phyloP scores from a whole-genome alignment of 2,329 filamentous ascomycete species.

The Phaeosphaeriaceae sp. region DNA sequence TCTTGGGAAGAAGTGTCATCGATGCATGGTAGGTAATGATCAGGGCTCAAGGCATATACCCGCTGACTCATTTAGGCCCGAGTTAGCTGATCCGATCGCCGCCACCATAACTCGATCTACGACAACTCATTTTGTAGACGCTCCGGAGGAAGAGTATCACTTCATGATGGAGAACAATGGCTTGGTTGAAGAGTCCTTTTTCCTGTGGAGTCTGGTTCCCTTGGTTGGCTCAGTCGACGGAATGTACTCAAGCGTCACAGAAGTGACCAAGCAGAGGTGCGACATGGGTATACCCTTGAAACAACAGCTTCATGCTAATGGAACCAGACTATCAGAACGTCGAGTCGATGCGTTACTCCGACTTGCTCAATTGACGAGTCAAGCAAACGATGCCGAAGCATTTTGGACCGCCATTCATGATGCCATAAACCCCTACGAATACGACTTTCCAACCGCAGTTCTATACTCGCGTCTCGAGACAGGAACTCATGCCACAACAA shows the following conservation, averaged over 20 bases:
- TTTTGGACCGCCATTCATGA: constrained; percentile 14
- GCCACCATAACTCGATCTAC: constrained; percentile 6
- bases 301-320: background rate
- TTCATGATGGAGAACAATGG: constrained; percentile 20
- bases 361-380: constrained; percentile 12
- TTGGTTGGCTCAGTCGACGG: constrained; percentile 15
- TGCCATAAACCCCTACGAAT: constrained; percentile 13
- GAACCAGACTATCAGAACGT: constrained; percentile 14
- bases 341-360: constrained; percentile 14
- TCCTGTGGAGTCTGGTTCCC: constrained; percentile 17
- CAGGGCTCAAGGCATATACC: background rate
- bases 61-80: background rate
- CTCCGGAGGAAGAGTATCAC: constrained; percentile 19
- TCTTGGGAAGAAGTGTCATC: constrained; percentile 13
- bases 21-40: constrained; percentile 14
- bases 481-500: background rate
- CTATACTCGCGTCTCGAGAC: constrained; percentile 12
- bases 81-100: background rate
- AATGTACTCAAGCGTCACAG: constrained; percentile 23
- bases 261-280: constrained; percentile 24
- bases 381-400: constrained; percentile 9
- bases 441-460: constrained; percentile 17
- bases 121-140: constrained; percentile 11
- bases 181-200: constrained; percentile 19
- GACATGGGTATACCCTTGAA: background rate